Evolutionary conservation across 768 basidiomycete species (phyloP), one percentile per base, ranked within the genome.

Genomic region (Ramaria rubella): DNA sequence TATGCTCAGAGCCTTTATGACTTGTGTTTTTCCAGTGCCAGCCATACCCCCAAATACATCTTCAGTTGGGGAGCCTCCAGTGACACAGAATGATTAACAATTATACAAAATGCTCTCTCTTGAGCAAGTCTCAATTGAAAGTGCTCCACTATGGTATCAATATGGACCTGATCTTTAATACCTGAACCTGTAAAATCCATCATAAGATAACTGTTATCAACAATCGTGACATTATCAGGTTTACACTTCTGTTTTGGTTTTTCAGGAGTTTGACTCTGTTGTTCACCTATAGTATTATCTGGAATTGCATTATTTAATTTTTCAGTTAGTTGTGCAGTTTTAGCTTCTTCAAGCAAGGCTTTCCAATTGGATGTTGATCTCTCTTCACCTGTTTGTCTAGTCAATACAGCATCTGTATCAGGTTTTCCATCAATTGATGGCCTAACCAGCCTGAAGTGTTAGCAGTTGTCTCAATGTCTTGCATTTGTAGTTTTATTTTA

Each of bases 151-250:
- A 52, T 14, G 67, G 66, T 19, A 58, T 61, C 1, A 67, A 75
- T 52, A 69, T 70, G 69, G 69, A 74, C 49, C 26, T 74, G 38
- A 38, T 38, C 36, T 11, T 38, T 11, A 11, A 11, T 38, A 38
- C n/a, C n/a, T 38, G 11, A n/a, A 11, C 11, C 36, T 11, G 11
- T 11, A n/a, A 38, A 38, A 11, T 38, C n/a, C 11, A n/a, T n/a
- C n/a, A 11, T 38, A 11, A 38, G n/a, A 38, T 11, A 38, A 38
- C 36, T 38, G 36, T 38, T 38, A n/a, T 38, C 36, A 11, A 38
- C n/a, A n/a, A 38, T n/a, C n/a, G 11, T 38, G 36, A 38, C 36
- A 11, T 38, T n/a, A 38, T 38, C n/a, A 11, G 36, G 36, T 11
- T 11, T 38, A 38, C n/a, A 38, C 11, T n/a, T 38, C 11, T 38